Conservation (phyloP, 352 stramenopile genomes). For the Phytophthora colocasiae region DNA sequence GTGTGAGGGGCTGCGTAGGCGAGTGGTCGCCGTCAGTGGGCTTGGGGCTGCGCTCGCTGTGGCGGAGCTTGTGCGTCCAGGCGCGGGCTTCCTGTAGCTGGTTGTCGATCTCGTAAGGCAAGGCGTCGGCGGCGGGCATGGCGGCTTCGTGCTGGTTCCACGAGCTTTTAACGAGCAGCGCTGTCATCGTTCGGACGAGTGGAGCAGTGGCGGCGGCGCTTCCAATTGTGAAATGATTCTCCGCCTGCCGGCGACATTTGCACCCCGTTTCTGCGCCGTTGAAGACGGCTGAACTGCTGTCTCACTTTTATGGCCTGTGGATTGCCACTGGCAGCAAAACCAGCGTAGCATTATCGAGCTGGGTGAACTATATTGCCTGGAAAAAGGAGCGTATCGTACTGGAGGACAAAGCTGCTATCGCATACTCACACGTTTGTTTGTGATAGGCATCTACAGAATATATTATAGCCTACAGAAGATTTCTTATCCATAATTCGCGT, state of each 20-base stretch:
- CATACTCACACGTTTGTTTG: too few relatives aligned
- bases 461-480: too few relatives aligned
- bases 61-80: slow-evolving; percentile 38
- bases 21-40: slow-evolving; percentile 7
- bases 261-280: slow-evolving; percentile 4
- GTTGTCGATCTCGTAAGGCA: slow-evolving; percentile 11
- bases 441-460: too few relatives aligned
- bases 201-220: not conserved
- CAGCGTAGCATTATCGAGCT: not conserved
- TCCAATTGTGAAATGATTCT: slow-evolving; percentile 36
- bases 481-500: too few relatives aligned
- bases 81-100: slow-evolving; percentile 22
- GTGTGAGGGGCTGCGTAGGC: slow-evolving; percentile 3
- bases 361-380: too few relatives aligned
- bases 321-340: not conserved
- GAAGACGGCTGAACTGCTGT: slow-evolving; percentile 16
- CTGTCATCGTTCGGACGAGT: slow-evolving; percentile 10
- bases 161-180: slow-evolving; percentile 25
- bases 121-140: slow-evolving; percentile 2
- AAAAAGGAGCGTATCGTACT: not conserved
- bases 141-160: slow-evolving; percentile 26
- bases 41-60: slow-evolving; percentile 20
- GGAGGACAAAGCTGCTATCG: too few relatives aligned
- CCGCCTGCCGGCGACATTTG: slow-evolving; percentile 23
- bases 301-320: slow-evolving; percentile 14